Conservation (phyloP, 441 rosid genomes). For the Pelargonium citronellum region DNA sequence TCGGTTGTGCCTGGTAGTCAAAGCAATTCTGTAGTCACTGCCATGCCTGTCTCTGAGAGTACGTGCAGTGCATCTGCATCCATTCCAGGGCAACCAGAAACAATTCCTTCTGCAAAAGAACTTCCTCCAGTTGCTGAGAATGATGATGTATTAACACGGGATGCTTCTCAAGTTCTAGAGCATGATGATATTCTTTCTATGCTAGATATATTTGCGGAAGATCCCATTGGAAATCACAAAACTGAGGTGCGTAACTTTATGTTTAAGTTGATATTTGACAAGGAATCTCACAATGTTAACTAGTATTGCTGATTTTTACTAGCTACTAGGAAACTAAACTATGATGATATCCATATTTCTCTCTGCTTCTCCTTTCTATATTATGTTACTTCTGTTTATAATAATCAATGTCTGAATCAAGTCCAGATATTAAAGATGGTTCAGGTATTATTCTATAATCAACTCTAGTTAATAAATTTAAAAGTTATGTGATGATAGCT, state of each 20-base stretch:
- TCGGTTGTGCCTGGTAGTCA: constrained; percentile 10
- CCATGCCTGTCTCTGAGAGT: constrained; percentile 19
- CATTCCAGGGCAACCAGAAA: constrained; percentile 23
- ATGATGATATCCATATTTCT: too few relatives aligned
- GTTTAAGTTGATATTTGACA: neutral
- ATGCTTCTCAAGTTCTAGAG: neutral
- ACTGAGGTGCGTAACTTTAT: constrained; percentile 30
- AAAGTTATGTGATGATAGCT: too few relatives aligned
- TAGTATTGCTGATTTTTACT: neutral
- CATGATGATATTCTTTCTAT: constrained; percentile 14
- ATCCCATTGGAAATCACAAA: constrained; percentile 19
- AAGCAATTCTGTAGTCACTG: constrained; percentile 16
- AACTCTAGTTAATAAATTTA: too few relatives aligned
- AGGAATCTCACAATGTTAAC: too few relatives aligned
- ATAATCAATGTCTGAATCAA: too few relatives aligned
- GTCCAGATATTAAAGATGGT: too few relatives aligned
- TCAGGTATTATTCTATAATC: too few relatives aligned
- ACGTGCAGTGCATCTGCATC: constrained; percentile 24
- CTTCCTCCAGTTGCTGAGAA: constrained; percentile 16
- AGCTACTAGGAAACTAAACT: neutral
- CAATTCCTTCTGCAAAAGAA: constrained; percentile 11
- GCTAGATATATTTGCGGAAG: constrained; percentile 15
- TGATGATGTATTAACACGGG: neutral
- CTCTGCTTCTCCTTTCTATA: too few relatives aligned
- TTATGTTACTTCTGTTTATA: too few relatives aligned